Base-by-base conservation (phyloP, 129 eudicot genomes). In the Gnaphalium uliginosum region DNA sequence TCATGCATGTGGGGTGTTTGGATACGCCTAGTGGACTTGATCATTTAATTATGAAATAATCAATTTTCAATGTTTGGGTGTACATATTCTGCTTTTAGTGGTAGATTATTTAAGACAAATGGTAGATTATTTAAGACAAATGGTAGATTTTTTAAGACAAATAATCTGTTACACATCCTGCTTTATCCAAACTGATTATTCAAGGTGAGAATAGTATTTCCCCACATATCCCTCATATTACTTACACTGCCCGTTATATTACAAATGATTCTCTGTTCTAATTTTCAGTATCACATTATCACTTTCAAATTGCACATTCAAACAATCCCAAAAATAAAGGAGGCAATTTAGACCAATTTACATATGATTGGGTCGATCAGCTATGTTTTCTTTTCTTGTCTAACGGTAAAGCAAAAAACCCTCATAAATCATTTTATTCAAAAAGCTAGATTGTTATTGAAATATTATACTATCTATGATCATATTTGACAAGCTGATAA, bases 341-440 rank as follows among this genome's bases (percentile, higher is more conserved):
- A 10, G 50, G 17, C 50, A 13, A 10, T 10, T 43, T 43, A 10
- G 50, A 10, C 50, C 50, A 43, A 43, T 43, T 43, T 43, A 43
- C 50, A 2, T 43, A 3, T 43, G 23, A 53, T 6, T n/a, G 21
- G 59, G 59, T 53, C 9, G 21, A 53, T 18, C 11, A 0, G 19
- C 8, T 53, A 53, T 15, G 60, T 54, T 54, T 53, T 53, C 60
- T 53, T 53, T 54, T 54, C 60, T 54, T 54, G 60, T 54, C 60
- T 54, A 18, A n/a, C 10, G 5, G 60, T 19, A 54, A 54, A 54
- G 14, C 60, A 54, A 54, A 54, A 54, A 21, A 18, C n/a, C 22
- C 58, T 51, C 58, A 6, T 51, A 51, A 51, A 4, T 0, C 18
- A 0, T 51, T 51, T 9, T 17, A 5, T 18, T 54, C 10, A 18